Evolutionary conservation across 306 rosid genomes (phyloP).

Genomic region (Pterocarpus macrocarpus): DNA sequence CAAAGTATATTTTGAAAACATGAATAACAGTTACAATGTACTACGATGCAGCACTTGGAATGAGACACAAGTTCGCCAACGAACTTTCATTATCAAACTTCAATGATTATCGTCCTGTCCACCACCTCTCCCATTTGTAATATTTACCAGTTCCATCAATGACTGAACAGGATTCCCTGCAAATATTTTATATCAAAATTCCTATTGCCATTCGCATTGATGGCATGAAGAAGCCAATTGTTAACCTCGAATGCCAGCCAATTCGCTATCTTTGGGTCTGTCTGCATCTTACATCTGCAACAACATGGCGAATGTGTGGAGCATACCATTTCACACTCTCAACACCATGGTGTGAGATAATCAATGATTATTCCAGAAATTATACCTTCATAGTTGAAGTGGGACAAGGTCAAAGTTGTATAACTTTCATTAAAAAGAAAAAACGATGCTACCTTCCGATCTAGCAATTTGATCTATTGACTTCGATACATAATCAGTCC

Average conservation of each 20-base stretch:
- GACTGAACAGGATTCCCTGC: constrained; percentile 15
- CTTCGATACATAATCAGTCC: constrained; percentile 67
- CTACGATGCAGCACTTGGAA: constrained; percentile 8
- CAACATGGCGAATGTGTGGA: constrained; percentile 90
- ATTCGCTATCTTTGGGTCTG: constrained; percentile 44
- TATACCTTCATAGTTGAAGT: background rate
- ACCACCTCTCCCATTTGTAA: constrained; percentile 3
- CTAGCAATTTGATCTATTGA: constrained; percentile 72
- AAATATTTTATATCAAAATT: constrained; percentile 9
- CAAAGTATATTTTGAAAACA: background rate
- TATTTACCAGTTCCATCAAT: constrained; percentile 13
- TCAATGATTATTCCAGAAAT: constrained; percentile 14
- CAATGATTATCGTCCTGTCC: constrained; percentile 7
- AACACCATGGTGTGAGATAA: constrained; percentile 30
- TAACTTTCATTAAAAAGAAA: background rate
- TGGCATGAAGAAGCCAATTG: constrained; percentile 24
- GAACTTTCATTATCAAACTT: constrained; percentile 13
- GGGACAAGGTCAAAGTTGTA: constrained; percentile 23
- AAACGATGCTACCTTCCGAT: constrained; percentile 70
- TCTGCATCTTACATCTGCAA: constrained; percentile 84
- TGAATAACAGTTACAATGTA: background rate
- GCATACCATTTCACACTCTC: constrained; percentile 98
- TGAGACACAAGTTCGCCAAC: background rate
- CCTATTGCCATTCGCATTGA: background rate
- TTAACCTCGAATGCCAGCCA: constrained; percentile 22